These are phyloP conservation scores for Wickerhamomyces kurtzmanii DNA, from an alignment of 805 yeast genomes.

Conservation along the genomic window DNA sequence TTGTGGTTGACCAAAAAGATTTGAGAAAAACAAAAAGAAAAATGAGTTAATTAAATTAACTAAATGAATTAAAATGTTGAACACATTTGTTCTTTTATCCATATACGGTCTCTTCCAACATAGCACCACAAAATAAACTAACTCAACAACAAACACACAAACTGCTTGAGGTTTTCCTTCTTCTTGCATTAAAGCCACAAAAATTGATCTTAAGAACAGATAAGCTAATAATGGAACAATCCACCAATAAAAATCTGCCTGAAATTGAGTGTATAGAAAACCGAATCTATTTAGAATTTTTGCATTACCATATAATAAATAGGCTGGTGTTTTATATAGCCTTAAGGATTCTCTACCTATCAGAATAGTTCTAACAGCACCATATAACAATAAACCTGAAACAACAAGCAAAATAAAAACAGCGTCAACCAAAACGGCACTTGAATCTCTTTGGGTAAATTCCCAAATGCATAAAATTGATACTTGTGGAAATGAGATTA, in stretches of 20 bases:
- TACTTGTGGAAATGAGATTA: constrained; percentile 83
- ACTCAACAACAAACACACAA: constrained; percentile 65
- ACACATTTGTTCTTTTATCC: constrained; percentile 92
- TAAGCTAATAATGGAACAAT: constrained; percentile 55
- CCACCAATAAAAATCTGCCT: constrained; percentile 84
- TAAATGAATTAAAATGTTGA: constrained; percentile 78
- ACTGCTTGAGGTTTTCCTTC: constrained; percentile 79
- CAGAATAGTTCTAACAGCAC: constrained; percentile 62
- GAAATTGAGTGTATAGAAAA: constrained; percentile 82
- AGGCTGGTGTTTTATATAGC: constrained; percentile 86
- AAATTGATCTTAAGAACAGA: constrained; percentile 62
- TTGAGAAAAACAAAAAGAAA: constrained; percentile 83
- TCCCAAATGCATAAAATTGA: constrained; percentile 83
- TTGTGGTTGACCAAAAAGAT: constrained; percentile 72
- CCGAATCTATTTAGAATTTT: constrained; percentile 80
- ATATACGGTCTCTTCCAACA: constrained; percentile 79
- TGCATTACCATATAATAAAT: constrained; percentile 77
- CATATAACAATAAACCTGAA: constrained; percentile 54
- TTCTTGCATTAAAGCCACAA: constrained; percentile 78
- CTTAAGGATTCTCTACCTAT: constrained; percentile 64
- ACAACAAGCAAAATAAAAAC: constrained; percentile 53
- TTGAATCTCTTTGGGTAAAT: constrained; percentile 72
- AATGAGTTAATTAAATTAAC: constrained; percentile 76
- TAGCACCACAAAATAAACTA: constrained; percentile 53
- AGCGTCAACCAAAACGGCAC: constrained; percentile 77